These are phyloP conservation scores for Phytomonas francai DNA, from an alignment of 208 protist genomes.

Conservation along the genomic window DNA sequence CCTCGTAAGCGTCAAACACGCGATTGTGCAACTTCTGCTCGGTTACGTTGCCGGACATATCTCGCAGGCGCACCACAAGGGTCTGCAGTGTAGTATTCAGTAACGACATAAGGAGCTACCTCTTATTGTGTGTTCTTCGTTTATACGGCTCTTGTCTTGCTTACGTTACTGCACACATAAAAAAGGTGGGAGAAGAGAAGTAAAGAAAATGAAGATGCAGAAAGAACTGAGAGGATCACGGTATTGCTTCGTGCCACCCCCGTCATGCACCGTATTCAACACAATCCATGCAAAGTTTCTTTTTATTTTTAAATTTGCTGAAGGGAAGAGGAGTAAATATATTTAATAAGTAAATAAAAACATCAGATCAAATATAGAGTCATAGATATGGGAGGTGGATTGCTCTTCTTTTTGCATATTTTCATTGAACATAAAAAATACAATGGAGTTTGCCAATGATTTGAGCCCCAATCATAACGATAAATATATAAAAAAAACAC, in stretches of 20 bases:
- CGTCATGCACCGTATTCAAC: neutral
- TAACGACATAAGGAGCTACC: constrained; percentile 47
- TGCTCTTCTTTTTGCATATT: too few species aligned
- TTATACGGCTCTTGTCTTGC: neutral
- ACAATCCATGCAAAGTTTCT: constrained; percentile 1
- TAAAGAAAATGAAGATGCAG: neutral
- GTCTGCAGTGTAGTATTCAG: constrained; percentile 83
- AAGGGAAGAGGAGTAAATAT: constrained; percentile 7
- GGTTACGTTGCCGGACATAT: constrained; percentile 81
- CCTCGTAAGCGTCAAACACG: constrained; percentile 88
- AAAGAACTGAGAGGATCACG: constrained; percentile 1
- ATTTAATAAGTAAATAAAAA: neutral
- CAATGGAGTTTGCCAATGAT: too few species aligned
- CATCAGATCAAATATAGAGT: too few species aligned
- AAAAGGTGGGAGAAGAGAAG: neutral
- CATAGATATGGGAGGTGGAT: too few species aligned
- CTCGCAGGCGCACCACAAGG: constrained; percentile 66
- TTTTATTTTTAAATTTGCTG: neutral
- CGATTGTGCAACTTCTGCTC: constrained; percentile 87
- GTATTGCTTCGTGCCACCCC: neutral
- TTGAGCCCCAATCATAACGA: too few species aligned
- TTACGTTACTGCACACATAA: neutral
- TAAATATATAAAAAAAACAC: constrained; percentile 1
- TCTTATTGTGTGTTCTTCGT: neutral
- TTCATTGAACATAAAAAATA: too few species aligned